Percentiles rank a stretch among this genome's conserved stretches.
phyloP scores from a whole-genome alignment of 2,329 filamentous ascomycete species.

The Xylaria multiplex region DNA sequence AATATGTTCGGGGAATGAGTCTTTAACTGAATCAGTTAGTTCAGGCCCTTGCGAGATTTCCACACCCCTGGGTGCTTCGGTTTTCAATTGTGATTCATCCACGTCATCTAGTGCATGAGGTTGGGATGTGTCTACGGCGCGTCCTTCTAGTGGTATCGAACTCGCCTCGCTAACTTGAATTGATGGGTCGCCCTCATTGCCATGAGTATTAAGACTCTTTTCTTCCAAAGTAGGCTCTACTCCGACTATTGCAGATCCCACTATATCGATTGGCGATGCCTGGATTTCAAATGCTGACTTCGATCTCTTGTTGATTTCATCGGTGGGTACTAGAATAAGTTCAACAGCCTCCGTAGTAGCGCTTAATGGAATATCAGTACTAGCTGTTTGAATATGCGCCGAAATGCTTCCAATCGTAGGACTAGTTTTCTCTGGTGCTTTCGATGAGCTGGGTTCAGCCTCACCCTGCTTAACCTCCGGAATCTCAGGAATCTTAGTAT shows the following conservation, averaged over 20 bases:
- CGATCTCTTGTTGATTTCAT: constrained; percentile 1
- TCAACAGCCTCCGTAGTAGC: constrained; percentile 5
- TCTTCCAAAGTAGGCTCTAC: constrained; percentile 7
- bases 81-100: constrained; percentile 39
- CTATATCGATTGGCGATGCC: neutral
- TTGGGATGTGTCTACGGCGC: constrained; percentile 30
- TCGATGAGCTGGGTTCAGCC: constrained; percentile 3
- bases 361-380: neutral
- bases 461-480: constrained; percentile 11
- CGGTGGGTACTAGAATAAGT: neutral
- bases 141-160: neutral
- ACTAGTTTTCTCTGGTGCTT: constrained; percentile 9
- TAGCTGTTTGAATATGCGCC: neutral
- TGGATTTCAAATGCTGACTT: neutral
- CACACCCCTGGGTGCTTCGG: constrained; percentile 42
- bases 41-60: constrained; percentile 38
- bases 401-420: constrained; percentile 3
- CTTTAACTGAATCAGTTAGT: constrained; percentile 33
- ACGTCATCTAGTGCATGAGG: constrained; percentile 35
- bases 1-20: constrained; percentile 34
- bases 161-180: neutral
- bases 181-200: neutral
- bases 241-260: neutral
- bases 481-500: neutral
- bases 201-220: neutral